Conservation (phyloP, 495 filamentous ascomycete species). For the Hyaloscypha bicolor region DNA sequence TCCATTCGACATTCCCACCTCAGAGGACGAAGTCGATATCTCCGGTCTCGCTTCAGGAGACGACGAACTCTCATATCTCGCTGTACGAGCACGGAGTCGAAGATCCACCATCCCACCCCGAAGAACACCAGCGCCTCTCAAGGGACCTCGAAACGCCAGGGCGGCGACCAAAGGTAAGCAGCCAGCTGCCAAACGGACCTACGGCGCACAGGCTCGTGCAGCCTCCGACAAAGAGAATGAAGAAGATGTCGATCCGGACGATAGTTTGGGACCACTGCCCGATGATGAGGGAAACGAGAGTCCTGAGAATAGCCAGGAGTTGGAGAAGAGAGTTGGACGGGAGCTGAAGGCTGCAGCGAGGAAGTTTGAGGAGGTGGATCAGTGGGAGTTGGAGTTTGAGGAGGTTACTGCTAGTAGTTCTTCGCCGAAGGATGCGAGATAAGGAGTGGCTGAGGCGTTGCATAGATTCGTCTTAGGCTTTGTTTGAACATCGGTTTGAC, state of each 20-base stretch:
- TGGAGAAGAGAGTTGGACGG: conserved; percentile 33
- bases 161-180: conserved; percentile 24
- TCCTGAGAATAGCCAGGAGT: conserved; percentile 30
- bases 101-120: conserved; percentile 8
- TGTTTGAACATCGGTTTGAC: conserved; percentile 1
- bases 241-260: conserved; percentile 34
- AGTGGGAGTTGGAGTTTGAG: conserved; percentile 77
- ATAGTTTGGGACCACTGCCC: conserved; percentile 34
- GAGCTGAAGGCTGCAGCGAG: conserved; percentile 45
- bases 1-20: conserved; percentile 42
- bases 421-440: conserved; percentile 41
- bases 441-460: conserved; percentile 3
- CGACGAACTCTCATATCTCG: conserved; percentile 38
- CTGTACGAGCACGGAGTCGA: conserved; percentile 25
- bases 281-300: conserved; percentile 32
- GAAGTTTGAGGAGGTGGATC: conserved; percentile 71
- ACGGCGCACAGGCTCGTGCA: conserved; percentile 18
- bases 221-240: conserved; percentile 54
- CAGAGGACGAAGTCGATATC: conserved; percentile 35
- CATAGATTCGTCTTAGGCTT: background rate
- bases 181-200: conserved; percentile 20
- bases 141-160: conserved; percentile 24
- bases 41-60: conserved; percentile 33
- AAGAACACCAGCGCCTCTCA: conserved; percentile 40
- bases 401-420: conserved; percentile 47